Evolutionary conservation across 176 grass and related monocot genomes (phyloP).

Genomic region (Aechmea fasciata): DNA sequence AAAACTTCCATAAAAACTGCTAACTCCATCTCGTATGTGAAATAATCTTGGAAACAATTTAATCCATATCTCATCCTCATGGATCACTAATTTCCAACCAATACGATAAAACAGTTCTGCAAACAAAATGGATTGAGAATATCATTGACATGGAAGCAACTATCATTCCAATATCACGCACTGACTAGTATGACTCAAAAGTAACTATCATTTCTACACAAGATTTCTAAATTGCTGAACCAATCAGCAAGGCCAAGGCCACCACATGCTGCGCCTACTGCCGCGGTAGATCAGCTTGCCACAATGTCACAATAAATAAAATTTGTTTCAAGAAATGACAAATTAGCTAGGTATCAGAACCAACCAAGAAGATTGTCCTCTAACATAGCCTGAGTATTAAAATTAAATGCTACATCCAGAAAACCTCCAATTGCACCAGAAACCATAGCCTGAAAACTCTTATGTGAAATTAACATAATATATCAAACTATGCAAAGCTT

Average conservation of each 20-base stretch:
- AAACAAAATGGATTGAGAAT: slow-evolving; percentile 7
- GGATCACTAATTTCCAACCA: slow-evolving; percentile 82
- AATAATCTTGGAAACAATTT: slow-evolving; percentile 92
- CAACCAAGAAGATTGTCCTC: slow-evolving; percentile 94
- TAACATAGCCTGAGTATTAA: slow-evolving; percentile 86
- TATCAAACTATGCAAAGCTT: background rate
- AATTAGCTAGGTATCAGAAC: slow-evolving; percentile 16
- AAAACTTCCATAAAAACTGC: slow-evolving; percentile 86
- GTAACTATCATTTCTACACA: background rate
- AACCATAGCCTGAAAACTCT: slow-evolving; percentile 67
- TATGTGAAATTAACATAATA: background rate
- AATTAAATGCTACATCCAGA: slow-evolving; percentile 94
- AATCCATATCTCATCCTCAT: slow-evolving; percentile 96
- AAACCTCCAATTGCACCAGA: slow-evolving; percentile 95
- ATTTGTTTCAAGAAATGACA: background rate
- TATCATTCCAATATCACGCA: background rate
- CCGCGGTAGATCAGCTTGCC: background rate
- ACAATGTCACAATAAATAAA: background rate
- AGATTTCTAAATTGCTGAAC: background rate
- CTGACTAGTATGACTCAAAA: background rate
- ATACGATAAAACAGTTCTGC: slow-evolving; percentile 74
- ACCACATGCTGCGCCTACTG: background rate
- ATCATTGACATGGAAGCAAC: background rate
- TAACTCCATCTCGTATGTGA: slow-evolving; percentile 82
- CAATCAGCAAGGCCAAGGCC: background rate